phyloP scores from a whole-genome alignment of 306 rosid species.

The Luffa aegyptiaca region DNA sequence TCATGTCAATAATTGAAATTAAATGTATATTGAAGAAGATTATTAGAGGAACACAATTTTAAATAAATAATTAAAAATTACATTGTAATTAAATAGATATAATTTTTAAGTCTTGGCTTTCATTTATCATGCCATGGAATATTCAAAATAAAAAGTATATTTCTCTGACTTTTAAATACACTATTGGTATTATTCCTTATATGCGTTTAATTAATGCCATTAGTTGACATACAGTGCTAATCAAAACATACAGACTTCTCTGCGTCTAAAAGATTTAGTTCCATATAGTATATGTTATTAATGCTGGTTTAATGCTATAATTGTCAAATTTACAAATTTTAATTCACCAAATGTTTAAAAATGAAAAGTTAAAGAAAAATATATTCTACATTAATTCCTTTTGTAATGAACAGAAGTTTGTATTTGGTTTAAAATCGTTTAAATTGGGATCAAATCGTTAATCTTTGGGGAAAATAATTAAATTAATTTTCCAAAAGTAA shows the following conservation, averaged over 20 bases:
- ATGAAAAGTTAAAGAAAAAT: too few relatives aligned
- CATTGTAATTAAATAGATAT: background rate
- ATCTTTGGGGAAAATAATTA: background rate
- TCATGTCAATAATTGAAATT: too few relatives aligned
- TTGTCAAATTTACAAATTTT: background rate
- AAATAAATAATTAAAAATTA: too few relatives aligned
- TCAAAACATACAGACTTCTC: background rate
- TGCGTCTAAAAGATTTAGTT: background rate
- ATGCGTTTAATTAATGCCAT: background rate
- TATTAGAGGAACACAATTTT: too few relatives aligned
- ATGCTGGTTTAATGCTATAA: background rate
- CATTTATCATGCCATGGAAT: background rate
- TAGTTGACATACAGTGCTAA: background rate
- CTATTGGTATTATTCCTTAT: too few relatives aligned
- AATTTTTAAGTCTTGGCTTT: background rate
- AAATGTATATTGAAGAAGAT: too few relatives aligned
- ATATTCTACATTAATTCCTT: too few relatives aligned
- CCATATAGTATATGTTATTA: background rate
- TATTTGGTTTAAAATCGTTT: too few relatives aligned
- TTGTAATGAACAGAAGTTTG: too few relatives aligned
- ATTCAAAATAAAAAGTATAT: too few relatives aligned
- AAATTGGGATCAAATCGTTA: background rate
- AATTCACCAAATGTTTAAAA: background rate
- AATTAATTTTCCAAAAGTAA: too few relatives aligned
- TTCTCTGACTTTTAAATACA: too few relatives aligned